Conservation (phyloP, 164 flowering plant genomes). For the Nelumbo lutea region DNA sequence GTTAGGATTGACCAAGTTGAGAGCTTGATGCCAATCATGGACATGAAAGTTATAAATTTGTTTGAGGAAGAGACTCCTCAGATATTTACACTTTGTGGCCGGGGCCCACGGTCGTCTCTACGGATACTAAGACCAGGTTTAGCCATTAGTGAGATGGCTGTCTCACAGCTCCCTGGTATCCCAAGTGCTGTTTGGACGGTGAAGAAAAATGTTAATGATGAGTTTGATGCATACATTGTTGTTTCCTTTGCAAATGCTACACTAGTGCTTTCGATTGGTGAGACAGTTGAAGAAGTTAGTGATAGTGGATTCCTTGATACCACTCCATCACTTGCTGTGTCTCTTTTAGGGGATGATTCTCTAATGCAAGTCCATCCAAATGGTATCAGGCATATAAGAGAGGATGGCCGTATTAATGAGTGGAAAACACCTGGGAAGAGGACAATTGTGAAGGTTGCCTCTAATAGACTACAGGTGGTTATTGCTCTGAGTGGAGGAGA, state of each 20-base stretch:
- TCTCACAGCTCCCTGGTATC: slow-evolving; percentile 92
- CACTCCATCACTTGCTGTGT: slow-evolving; percentile 92
- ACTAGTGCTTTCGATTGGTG: slow-evolving; percentile 97
- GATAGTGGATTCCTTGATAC: slow-evolving; percentile 98
- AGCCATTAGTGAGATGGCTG: slow-evolving; percentile 99
- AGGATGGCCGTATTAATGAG: slow-evolving; percentile 95
- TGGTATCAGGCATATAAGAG: slow-evolving; percentile 99
- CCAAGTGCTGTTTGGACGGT: slow-evolving; percentile 99
- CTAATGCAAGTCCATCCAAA: slow-evolving; percentile 98
- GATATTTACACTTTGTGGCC: slow-evolving; percentile 87
- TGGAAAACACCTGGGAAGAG: slow-evolving; percentile 99
- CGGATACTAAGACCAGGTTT: slow-evolving; percentile 87
- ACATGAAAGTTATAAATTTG: slow-evolving; percentile 83
- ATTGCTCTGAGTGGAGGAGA: slow-evolving; percentile 97
- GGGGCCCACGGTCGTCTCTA: slow-evolving; percentile 90
- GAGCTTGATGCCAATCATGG: slow-evolving; percentile 98
- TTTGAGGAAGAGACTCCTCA: slow-evolving; percentile 99
- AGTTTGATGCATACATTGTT: slow-evolving; percentile 98
- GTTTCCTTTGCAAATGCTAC: slow-evolving; percentile 97
- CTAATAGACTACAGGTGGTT: slow-evolving; percentile 95
- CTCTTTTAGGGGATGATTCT: slow-evolving; percentile 94
- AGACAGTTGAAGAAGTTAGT: slow-evolving; percentile 98
- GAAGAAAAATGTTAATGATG: slow-evolving; percentile 87
- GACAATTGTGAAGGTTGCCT: slow-evolving; percentile 92
- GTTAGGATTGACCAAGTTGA: slow-evolving; percentile 88